Base-by-base conservation (phyloP, 2,329 filamentous ascomycete species). In the Aspergillus ochraceus region DNA sequence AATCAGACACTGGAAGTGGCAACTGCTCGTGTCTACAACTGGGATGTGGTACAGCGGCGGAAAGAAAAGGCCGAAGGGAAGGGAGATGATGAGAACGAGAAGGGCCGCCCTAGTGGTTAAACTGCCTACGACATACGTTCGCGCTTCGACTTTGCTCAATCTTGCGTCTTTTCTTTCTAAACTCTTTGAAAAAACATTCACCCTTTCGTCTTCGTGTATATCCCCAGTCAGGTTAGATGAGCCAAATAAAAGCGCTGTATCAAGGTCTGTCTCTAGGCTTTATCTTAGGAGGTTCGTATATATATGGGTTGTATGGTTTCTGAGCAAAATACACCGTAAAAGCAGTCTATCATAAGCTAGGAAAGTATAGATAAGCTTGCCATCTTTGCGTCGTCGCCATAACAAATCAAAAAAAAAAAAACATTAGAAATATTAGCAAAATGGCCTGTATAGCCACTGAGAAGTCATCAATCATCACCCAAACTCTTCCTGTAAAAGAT, bases 11-110 rank as follows among this genome's bases (percentile, higher is more conserved):
- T 99, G 82, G 95, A 99, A 77, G 95, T 99, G 36, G 95, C 95
- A 4, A 92, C 94, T 46, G 95, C 95, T 22, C 85, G 95, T 65
- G 93, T 99, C n/a, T 98, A 99, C 78, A 99, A 99, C 77, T 98
- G 95, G 94, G 95, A 99, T 71, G 92, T 99, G 4, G 91, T 94
- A 49, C 91, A 97, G 81, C 91, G 96, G 79, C 84, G 95, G 68
- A 97, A 97, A 81, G 92, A 97, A 62, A 95, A 92, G 76, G 82
- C 79, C 3, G 79, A 83, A 46, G 79, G 78, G 52, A 78, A 80
- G 73, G 76, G 76, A 14, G 76, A 76, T 58, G 72, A 71, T 54
- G 87, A 77, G 22, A 45, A 32, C 2, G 50, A 54, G 32, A 54
- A 24, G 24, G 26, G 46, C 9, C 19, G 20, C 22, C 32, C 47